phyloP scores from a whole-genome alignment of 2,329 filamentous ascomycete genomes.

The Botrytis fabae region DNA sequence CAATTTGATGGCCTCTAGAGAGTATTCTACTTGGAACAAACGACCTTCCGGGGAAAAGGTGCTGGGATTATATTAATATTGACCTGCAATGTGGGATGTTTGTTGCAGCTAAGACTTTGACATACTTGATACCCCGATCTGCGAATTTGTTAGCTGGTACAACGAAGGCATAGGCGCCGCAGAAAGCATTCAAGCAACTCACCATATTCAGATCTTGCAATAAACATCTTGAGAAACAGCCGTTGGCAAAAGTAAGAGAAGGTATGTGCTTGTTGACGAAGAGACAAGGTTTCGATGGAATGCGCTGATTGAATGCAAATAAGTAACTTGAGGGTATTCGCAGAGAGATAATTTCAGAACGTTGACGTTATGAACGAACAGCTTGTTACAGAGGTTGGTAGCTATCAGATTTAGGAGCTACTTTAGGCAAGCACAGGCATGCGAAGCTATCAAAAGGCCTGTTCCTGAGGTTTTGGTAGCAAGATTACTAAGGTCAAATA shows the following conservation, averaged over 20 bases:
- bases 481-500: not conserved
- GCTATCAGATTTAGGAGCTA: constrained; percentile 23
- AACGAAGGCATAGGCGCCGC: constrained; percentile 27
- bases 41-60: constrained; percentile 99
- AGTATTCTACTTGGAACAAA: constrained; percentile 99
- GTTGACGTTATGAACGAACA: constrained; percentile 21
- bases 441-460: constrained; percentile 21
- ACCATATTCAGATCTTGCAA: constrained; percentile 99
- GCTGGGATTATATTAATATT: constrained; percentile 49
- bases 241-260: constrained; percentile 7
- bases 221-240: constrained; percentile 79
- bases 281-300: not conserved
- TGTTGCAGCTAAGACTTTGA: constrained; percentile 34
- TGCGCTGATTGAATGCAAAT: not conserved
- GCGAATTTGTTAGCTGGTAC: constrained; percentile 43
- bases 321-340: constrained; percentile 4
- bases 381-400: constrained; percentile 18
- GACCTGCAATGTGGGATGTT: constrained; percentile 22
- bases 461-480: constrained; percentile 20
- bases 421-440: constrained; percentile 26
- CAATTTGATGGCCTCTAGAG: constrained; percentile 99
- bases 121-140: constrained; percentile 98
- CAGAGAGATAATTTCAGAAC: constrained; percentile 11
- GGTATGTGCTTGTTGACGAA: not conserved
- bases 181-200: constrained; percentile 45